Evolutionary conservation across 2,329 filamentous ascomycete species (phyloP).

Genomic region (Verticillium isaacii): DNA sequence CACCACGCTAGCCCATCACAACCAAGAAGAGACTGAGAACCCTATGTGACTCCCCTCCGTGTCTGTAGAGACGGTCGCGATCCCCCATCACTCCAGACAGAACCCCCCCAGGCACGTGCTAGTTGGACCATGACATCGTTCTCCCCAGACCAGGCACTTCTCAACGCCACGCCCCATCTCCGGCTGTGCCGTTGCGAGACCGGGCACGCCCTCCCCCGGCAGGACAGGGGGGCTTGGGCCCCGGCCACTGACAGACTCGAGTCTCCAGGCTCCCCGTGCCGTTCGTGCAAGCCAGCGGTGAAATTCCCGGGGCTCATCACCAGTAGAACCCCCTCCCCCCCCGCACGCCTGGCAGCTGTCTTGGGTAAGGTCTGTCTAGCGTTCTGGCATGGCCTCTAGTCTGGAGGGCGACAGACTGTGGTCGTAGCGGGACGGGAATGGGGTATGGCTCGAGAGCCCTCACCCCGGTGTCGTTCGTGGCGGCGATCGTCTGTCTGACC

Average conservation of each 20-base stretch:
- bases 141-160: neutral
- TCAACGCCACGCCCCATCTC: neutral
- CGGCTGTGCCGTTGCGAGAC: neutral
- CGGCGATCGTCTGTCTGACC: neutral
- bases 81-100: neutral
- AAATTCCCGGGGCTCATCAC: no score
- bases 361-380: neutral
- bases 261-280: neutral
- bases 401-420: neutral
- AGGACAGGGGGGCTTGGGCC: neutral
- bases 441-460: neutral
- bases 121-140: neutral
- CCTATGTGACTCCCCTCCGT: neutral
- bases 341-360: no score
- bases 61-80: neutral
- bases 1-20: no score
- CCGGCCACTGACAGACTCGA: neutral
- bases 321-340: no score
- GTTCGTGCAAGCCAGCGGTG: neutral
- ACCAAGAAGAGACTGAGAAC: neutral
- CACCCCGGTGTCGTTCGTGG: neutral
- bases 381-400: neutral
- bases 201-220: neutral
- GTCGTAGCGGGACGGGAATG: neutral
- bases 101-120: neutral